Conservation (phyloP, 2,329 filamentous ascomycete genomes). For the Epichloe coenophiala region DNA sequence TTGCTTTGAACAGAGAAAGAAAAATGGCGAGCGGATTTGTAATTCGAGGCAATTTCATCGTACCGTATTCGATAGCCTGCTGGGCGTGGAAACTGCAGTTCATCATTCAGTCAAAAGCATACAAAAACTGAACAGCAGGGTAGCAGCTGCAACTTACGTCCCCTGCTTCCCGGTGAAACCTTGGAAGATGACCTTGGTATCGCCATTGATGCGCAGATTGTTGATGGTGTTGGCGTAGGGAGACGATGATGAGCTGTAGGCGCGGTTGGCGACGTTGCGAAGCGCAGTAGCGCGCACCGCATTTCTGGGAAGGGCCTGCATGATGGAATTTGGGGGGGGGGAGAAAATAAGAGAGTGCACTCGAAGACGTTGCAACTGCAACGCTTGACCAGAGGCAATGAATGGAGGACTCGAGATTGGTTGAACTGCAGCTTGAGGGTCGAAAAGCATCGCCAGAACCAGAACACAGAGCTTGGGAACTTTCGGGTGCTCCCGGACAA, state of each 20-base stretch:
- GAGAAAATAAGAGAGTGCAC: constrained; percentile 2
- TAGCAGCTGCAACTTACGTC: constrained; percentile 48
- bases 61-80: constrained; percentile 98
- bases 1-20: neutral
- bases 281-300: constrained; percentile 54
- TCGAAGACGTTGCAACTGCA: constrained; percentile 8
- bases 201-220: constrained; percentile 84
- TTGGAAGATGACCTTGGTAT: constrained; percentile 94
- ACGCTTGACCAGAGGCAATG: constrained; percentile 9
- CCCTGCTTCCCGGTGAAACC: constrained; percentile 96
- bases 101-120: constrained; percentile 7
- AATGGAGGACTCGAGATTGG: constrained; percentile 9
- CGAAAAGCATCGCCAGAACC: constrained; percentile 7
- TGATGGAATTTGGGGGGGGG: constrained; percentile 30
- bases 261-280: constrained; percentile 51
- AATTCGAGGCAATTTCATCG: constrained; percentile 14
- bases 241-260: constrained; percentile 45
- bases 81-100: constrained; percentile 76
- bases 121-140: neutral
- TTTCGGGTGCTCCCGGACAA: constrained; percentile 11
- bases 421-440: constrained; percentile 9
- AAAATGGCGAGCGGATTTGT: neutral
- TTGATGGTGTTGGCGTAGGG: constrained; percentile 60
- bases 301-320: constrained; percentile 73
- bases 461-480: constrained; percentile 4